Evolutionary conservation across 2,329 filamentous ascomycete species (phyloP).

Genomic region (Neonectria ditissima): DNA sequence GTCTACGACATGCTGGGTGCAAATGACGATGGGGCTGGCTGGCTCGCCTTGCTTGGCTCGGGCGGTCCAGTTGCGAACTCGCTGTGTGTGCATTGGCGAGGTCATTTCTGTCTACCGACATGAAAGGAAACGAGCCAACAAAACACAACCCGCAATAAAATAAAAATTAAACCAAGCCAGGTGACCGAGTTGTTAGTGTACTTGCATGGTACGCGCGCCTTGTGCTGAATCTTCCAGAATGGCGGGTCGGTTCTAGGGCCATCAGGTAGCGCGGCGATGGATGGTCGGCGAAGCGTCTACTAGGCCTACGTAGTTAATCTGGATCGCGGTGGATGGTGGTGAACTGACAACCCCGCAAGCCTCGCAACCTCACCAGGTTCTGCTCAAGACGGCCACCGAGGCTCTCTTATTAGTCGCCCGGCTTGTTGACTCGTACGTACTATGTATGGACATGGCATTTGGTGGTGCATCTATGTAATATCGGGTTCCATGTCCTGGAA

Average conservation of each 20-base stretch:
- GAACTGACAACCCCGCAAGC: slow-evolving; percentile 2
- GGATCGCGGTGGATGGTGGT: slow-evolving; percentile 4
- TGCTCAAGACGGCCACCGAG: no score
- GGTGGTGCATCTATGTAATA: neutral
- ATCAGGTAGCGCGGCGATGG: slow-evolving; percentile 5
- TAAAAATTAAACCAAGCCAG: neutral
- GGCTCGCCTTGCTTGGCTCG: slow-evolving; percentile 9
- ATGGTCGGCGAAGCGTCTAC: slow-evolving; percentile 11
- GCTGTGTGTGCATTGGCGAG: neutral
- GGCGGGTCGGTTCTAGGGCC: slow-evolving; percentile 25
- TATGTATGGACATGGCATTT: no score
- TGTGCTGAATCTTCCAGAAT: slow-evolving; percentile 26
- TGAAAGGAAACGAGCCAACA: neutral
- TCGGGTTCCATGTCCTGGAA: neutral
- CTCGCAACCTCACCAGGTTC: no score
- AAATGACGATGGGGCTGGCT: slow-evolving; percentile 23
- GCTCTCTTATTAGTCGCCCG: neutral
- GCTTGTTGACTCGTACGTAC: slow-evolving; percentile 6
- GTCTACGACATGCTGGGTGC: slow-evolving; percentile 19
- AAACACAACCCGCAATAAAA: slow-evolving; percentile 4
- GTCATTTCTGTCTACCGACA: slow-evolving; percentile 15
- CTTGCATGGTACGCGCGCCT: neutral
- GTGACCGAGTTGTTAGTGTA: slow-evolving; percentile 16
- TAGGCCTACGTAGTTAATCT: no score
- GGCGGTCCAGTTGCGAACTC: neutral